Evolutionary conservation across 768 basidiomycete genomes (phyloP), one percentile per base, ranked within the genome.

Genomic region (Leccinum olivaceopallidum): DNA sequence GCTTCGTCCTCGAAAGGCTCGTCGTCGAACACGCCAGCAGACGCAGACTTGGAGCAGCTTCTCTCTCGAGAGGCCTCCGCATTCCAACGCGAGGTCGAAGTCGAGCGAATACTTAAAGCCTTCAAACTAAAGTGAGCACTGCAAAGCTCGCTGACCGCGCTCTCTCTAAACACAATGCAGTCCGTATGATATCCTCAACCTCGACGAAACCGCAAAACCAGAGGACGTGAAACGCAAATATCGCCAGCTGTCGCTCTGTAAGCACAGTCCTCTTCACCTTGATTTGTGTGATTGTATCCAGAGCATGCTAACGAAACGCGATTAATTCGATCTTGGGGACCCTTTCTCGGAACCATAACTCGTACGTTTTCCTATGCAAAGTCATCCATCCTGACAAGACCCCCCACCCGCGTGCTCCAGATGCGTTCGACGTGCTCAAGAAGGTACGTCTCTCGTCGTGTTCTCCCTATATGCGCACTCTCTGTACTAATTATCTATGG

Each of bases 331-430:
- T 59, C 51, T 14, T 47, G 8, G 49, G 22, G 42, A 60, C 59
- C 32, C 32, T 20, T n/a, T n/a, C 1, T 12, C 39, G 13, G 14
- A 20, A 51, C 59, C 55, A 28, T 58, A 4, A 49, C 42, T 44
- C 57, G 80, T 81, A 81, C 80, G 79, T 82, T 78, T 63, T 74
- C 58, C 71, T 62, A 74, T 66, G 67, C 63, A 63, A 72, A 94
- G 92, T 97, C 76, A 98, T 99, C 70, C 97, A 99, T 81, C 97
- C 97, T 63, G 97, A 99, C 81, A 99, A 98, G 82, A 90, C 90
- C 68, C 79, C 91, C 72, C 93, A 97, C 77, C 80, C 84, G 30
- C 85, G 87, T 68, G 92, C 93, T 55, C 89, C 93, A 67, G 93
- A 97, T 76, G 95, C 95, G 1, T 97, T 97, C 71, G 94, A 96